A percentile compares a stretch with the other conserved stretches of the same genome.
Evolutionary conservation across 2,329 filamentous ascomycete genomes (phyloP).

Genomic region (Scytalidium lignicola): DNA sequence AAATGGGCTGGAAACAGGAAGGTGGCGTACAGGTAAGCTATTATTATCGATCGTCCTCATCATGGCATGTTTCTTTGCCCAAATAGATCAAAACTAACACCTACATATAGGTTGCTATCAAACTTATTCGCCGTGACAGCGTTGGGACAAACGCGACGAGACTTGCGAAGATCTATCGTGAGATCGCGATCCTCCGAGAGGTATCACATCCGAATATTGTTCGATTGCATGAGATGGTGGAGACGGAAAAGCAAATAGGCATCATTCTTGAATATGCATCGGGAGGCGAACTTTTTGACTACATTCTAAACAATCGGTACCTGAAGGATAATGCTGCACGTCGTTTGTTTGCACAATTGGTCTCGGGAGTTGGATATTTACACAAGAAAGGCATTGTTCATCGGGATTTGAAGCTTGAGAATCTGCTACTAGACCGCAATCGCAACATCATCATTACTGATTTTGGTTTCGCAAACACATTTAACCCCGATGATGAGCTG

Average conservation of each 20-base stretch:
- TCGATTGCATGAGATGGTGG: constrained; percentile 94
- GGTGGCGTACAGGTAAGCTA: constrained; percentile 73
- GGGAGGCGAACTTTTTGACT: constrained; percentile 95
- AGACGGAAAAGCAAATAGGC: constrained; percentile 94
- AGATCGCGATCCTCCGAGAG: constrained; percentile 84
- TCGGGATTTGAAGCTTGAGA: constrained; percentile 93
- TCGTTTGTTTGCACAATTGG: constrained; percentile 87
- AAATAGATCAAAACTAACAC: constrained; percentile 8
- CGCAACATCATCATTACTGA: constrained; percentile 99
- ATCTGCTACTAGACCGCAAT: constrained; percentile 89
- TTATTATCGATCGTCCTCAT: too few relatives aligned
- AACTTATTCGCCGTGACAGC: constrained; percentile 88
- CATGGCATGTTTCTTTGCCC: not conserved
- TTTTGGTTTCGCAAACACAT: constrained; percentile 98
- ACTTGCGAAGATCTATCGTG: constrained; percentile 93
- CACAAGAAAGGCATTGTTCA: constrained; percentile 99
- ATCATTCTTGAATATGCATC: constrained; percentile 98
- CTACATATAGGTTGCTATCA: constrained; percentile 77
- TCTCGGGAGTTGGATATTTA: constrained; percentile 93
- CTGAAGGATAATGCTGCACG: constrained; percentile 90
- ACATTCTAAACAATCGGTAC: constrained; percentile 95
- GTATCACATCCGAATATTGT: constrained; percentile 97
- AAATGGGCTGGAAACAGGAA: constrained; percentile 96
- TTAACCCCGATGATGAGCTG: constrained; percentile 83
- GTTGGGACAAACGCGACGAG: constrained; percentile 84